Evolutionary conservation across 495 filamentous ascomycete species (phyloP), one percentile per base, ranked within the genome.

Genomic region (Darksidea phi): DNA sequence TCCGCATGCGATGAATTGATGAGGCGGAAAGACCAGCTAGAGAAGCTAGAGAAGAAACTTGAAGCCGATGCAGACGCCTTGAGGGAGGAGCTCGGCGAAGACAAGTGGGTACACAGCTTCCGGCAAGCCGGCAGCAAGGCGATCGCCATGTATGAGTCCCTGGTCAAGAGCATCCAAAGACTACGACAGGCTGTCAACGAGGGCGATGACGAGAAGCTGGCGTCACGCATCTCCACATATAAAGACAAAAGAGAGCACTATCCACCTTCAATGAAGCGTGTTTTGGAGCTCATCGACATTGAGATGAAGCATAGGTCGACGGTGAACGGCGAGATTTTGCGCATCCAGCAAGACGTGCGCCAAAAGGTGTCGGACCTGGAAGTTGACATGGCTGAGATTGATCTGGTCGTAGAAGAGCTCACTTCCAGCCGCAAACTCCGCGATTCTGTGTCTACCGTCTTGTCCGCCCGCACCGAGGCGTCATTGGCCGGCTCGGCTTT

Each of bases 221-320:
- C 80, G 53, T 92, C 90, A 74, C 91, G 88, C 70, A 85, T 95
- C 21, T 91, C 96, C 74, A 95, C 80, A 58, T 97, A 95, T 74
- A 91, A 97, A 74, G 89, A 89, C 23, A 98, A 97, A 78, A 95
- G 91, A 72, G 84, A 84, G 62, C 93, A 97, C 71, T 98, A 97
- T 70, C 86, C 91, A 6, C 89, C 90, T n/a, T 90, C 94, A 2
- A 95, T 98, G 66, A 90, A 92, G 70, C 84, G 90, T 46, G 89
- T 97, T 12, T 75, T 97, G 42, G 82, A 83, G 18, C 94, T 97
- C 71, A 96, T 97, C 45, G 89, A 94, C 60, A 93, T 90, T 69
- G 94, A 92, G 18, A 86, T 97, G 61, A 88, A 87, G 67, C 90
- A 97, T 65, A 84, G 94, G 13, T 75, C 95, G 37, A 97, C 93